Conservation (phyloP, 176 grass and related monocot species). For the Aegilops sharonensis region DNA sequence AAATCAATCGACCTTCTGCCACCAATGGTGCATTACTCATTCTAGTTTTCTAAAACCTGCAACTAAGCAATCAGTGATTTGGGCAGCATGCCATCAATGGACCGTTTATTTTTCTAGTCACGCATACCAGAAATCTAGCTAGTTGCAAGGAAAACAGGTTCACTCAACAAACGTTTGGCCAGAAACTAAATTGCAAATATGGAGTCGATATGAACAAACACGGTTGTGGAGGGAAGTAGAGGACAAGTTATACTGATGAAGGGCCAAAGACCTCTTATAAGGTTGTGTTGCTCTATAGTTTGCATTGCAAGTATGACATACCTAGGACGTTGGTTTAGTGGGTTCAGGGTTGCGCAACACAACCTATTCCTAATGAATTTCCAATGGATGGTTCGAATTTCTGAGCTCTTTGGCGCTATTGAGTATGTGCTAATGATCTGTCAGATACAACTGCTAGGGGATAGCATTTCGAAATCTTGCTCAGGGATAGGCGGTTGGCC, state of each 20-base stretch:
- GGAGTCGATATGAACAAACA: too few species aligned
- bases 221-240: not conserved
- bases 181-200: not conserved
- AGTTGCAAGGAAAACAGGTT: not conserved
- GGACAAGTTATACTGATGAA: too few species aligned
- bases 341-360: not conserved
- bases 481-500: too few species aligned
- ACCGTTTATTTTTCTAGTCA: not conserved
- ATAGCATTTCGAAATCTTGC: too few species aligned
- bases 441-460: not conserved
- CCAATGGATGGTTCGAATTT: not conserved
- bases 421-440: not conserved
- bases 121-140: not conserved
- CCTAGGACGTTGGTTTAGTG: not conserved
- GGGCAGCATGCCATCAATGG: not conserved
- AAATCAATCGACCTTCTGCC: too few species aligned
- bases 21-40: too few species aligned
- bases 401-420: not conserved
- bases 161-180: not conserved
- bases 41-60: not conserved
- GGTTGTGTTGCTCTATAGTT: too few species aligned
- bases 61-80: not conserved
- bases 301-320: too few species aligned
- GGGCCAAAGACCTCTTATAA: too few species aligned
- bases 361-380: not conserved